These are phyloP conservation scores for Polychaeton citri DNA, from an alignment of 2,329 filamentous ascomycete species.

Conservation along the genomic window DNA sequence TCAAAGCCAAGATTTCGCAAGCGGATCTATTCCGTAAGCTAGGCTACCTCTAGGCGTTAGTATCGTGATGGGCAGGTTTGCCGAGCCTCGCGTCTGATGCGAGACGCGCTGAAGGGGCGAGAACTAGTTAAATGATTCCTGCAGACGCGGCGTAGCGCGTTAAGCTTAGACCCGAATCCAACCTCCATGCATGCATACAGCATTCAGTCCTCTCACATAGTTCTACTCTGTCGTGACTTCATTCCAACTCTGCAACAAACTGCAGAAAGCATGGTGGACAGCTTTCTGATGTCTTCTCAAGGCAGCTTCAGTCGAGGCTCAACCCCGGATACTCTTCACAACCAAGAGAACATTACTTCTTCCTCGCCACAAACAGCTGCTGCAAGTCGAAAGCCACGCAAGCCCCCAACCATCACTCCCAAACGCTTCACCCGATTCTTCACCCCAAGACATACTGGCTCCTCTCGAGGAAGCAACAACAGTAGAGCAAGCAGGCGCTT, in stretches of 20 bases:
- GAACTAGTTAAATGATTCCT: not conserved
- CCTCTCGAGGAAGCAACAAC: slow-evolving; percentile 11
- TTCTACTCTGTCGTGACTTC: not conserved
- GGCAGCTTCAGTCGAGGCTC: too few species aligned
- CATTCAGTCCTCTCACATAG: not conserved
- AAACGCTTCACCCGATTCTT: slow-evolving; percentile 40
- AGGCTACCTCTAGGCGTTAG: too few species aligned
- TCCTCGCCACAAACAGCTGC: slow-evolving; percentile 17
- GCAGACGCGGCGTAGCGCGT: not conserved
- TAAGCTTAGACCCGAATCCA: too few species aligned
- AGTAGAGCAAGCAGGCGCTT: slow-evolving; percentile 32
- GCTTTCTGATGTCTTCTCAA: too few species aligned
- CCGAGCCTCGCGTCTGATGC: not conserved
- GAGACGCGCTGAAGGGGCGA: not conserved
- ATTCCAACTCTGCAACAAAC: not conserved
- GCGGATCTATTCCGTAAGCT: too few species aligned
- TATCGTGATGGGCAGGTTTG: not conserved
- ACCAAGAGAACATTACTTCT: slow-evolving; percentile 23
- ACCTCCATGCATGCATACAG: not conserved
- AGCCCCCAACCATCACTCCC: slow-evolving; percentile 37
- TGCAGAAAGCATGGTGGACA: not conserved
- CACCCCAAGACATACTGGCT: slow-evolving; percentile 28
- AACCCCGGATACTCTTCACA: too few species aligned
- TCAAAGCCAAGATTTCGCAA: not conserved
- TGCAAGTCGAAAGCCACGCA: slow-evolving; percentile 27